Percentiles rank a stretch among this genome's conserved stretches.
These are phyloP conservation scores for Cytospora schulzeri DNA, from an alignment of 2,329 filamentous ascomycete genomes.

Conservation along the genomic window DNA sequence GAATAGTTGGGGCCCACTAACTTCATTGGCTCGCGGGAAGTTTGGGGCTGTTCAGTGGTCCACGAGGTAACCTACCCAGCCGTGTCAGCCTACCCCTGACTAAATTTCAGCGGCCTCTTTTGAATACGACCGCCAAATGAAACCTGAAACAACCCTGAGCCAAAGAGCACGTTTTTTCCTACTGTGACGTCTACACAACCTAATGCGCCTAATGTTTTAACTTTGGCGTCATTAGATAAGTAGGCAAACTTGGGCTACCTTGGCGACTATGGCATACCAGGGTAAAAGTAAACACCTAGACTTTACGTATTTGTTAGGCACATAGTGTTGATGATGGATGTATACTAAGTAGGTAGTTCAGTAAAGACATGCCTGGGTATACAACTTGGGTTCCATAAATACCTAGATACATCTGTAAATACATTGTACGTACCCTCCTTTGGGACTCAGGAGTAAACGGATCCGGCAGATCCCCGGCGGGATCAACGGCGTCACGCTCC, in stretches of 20 bases:
- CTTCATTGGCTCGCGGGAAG: not conserved
- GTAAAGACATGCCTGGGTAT: not conserved
- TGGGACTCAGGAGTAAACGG: not conserved
- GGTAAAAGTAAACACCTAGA: no score
- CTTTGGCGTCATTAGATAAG: not conserved
- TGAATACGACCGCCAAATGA: constrained; percentile 23
- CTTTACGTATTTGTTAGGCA: no score
- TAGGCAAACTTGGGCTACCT: no score
- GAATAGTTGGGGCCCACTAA: constrained; percentile 1
- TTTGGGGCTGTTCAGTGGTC: constrained; percentile 9
- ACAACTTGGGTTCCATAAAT: not conserved
- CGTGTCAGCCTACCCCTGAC: constrained; percentile 22
- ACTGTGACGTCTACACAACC: constrained; percentile 9
- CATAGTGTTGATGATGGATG: no score
- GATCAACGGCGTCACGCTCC: not conserved
- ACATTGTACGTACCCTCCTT: not conserved
- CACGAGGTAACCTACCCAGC: constrained; percentile 12
- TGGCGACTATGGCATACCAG: no score
- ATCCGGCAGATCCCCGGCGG: not conserved
- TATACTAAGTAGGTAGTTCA: no score
- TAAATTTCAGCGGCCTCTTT: constrained; percentile 9
- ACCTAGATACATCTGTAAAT: not conserved
- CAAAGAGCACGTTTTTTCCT: constrained; percentile 8
- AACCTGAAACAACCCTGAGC: constrained; percentile 10
- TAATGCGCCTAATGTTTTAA: not conserved